Conservation (phyloP, 495 filamentous ascomycete genomes). For the Echria macrotheca region DNA sequence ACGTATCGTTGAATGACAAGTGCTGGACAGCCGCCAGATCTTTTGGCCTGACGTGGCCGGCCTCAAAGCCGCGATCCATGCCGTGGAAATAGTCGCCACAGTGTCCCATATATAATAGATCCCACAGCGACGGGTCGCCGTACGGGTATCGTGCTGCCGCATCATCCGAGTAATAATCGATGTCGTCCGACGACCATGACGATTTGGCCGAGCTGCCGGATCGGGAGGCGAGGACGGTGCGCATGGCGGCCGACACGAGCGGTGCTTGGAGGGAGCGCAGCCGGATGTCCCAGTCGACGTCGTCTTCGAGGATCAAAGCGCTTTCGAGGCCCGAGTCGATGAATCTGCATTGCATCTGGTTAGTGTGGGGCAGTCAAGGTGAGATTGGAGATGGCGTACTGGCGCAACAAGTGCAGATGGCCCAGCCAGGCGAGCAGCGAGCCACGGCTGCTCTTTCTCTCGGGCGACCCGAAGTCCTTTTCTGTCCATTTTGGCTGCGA, state of each 20-base stretch:
- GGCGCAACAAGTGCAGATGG: constrained; percentile 12
- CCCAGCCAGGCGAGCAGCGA: constrained; percentile 17
- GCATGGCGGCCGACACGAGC: constrained; percentile 12
- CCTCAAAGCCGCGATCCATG: constrained; percentile 23
- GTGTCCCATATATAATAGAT: constrained; percentile 37
- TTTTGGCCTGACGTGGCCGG: constrained; percentile 21
- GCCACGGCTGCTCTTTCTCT: constrained; percentile 9
- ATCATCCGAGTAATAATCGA: constrained; percentile 1
- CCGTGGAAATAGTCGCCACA: constrained; percentile 34
- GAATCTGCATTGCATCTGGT: constrained; percentile 8
- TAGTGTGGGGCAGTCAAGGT: background rate
- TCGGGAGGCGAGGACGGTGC: constrained; percentile 5
- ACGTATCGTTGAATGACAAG: constrained; percentile 15
- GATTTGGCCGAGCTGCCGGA: background rate
- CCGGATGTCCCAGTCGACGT: constrained; percentile 44
- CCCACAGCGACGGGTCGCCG: constrained; percentile 32
- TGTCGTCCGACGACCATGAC: constrained; percentile 2
- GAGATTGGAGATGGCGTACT: background rate
- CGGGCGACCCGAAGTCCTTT: constrained; percentile 3
- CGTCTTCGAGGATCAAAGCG: constrained; percentile 45
- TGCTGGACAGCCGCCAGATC: constrained; percentile 11
- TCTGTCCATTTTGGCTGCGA: constrained; percentile 14
- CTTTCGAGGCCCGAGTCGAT: constrained; percentile 36
- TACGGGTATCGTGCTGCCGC: constrained; percentile 23
- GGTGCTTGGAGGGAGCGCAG: constrained; percentile 28